Base-by-base conservation (phyloP, 176 grass and related monocot species). In the Carex cristatella region DNA sequence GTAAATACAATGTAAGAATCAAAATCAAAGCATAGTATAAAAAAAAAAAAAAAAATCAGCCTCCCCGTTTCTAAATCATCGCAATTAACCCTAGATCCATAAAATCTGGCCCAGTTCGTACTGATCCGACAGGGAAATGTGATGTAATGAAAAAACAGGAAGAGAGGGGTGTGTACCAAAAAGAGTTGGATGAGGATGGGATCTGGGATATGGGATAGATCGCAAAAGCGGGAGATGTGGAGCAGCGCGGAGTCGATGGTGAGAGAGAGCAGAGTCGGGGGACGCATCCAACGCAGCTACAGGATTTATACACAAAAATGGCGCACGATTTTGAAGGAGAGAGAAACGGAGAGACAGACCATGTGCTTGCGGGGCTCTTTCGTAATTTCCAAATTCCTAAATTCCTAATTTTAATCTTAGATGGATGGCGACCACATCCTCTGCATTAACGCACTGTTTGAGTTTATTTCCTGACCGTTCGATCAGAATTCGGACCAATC, bases 171-270 rank as follows among this genome's bases (percentile, higher is more conserved):
- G 59, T 71, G 28, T 86, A 95, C 96, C 63, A 63, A 51, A 91
- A 99, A 95, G 85, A 99, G 93, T 67, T 94, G 87, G 93, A 94
- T 2, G 91, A 99, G 87, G 85, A 99, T 92, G 83, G 86, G 91
- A 78, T 92, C 96, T 77, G 93, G 96, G 84, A 95, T 49, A 12
- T 79, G 53, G 53, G 91, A 95, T 78, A 92, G 96, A 49, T 99
- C 96, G 87, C 75, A 48, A 81, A 98, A 81, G 84, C 65, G 42
- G 54, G 91, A 74, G 90, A 94, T 89, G 88, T 90, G 83, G 83
- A 88, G 87, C 83, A 92, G 83, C 57, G 96, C 96, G 19, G 90
- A 87, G 85, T 95, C 91, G 85, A 94, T 81, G 85, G 93, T 82
- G 85, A 99, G 96, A 79, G 96, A 89, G 62, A 99, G 90, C 80